Conservation (phyloP, 805 yeast species). For the Lachancea meyersii region DNA sequence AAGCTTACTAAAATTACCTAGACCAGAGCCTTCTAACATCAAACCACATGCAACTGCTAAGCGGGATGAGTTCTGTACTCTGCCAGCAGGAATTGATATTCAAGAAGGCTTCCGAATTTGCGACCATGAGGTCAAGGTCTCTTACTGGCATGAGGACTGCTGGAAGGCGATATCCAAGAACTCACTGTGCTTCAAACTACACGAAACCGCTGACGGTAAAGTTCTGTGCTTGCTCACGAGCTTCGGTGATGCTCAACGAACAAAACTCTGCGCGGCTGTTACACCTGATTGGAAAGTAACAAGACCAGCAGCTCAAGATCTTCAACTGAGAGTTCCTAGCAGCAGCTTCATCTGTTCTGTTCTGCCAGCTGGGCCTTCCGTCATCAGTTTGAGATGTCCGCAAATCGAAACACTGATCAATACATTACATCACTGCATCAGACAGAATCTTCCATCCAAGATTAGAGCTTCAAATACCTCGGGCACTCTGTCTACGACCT, state of each 20-base stretch:
- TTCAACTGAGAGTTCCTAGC: conserved; percentile 23
- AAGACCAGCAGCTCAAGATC: conserved; percentile 30
- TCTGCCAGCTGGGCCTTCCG: conserved; percentile 10
- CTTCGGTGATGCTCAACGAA: conserved; percentile 4
- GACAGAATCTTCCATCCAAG: conserved; percentile 12
- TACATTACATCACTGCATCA: conserved; percentile 20
- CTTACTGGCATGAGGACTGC: conserved; percentile 22
- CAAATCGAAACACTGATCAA: conserved; percentile 19
- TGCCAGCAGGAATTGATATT: conserved; percentile 14
- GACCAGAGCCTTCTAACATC: conserved; percentile 1
- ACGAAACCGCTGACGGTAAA: conserved; percentile 4
- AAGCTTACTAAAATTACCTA: conserved; percentile 4
- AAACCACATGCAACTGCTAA: conserved; percentile 3
- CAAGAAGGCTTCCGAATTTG: conserved; percentile 10
- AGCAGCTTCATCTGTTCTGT: conserved; percentile 10
- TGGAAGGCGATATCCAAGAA: conserved; percentile 20
- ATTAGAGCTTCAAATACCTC: conserved; percentile 24
- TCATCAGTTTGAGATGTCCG: conserved; percentile 21
- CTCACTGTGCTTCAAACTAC: conserved; percentile 3
- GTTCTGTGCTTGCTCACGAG: conserved; percentile 14
- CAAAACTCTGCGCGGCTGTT: conserved; percentile 16
- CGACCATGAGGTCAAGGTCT: conserved; percentile 17
- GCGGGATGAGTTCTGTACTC: conserved; percentile 1
- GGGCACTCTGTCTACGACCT: conserved; percentile 22
- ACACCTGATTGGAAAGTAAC: conserved; percentile 19